Evolutionary conservation across 139 green algal species (phyloP).

Genomic region (Marvania coccoides): DNA sequence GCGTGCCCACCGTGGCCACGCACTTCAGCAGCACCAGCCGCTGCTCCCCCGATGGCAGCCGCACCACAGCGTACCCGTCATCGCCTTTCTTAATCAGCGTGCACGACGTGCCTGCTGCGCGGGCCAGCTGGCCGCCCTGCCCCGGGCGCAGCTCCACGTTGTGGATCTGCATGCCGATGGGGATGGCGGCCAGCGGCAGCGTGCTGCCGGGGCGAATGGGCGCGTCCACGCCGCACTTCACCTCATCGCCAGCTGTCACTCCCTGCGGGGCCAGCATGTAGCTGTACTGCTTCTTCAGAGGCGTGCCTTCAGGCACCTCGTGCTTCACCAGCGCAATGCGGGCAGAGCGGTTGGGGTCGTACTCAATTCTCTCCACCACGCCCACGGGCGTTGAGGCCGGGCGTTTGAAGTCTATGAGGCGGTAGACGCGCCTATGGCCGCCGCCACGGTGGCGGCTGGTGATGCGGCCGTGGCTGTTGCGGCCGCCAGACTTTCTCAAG

Average conservation of each 20-base stretch:
- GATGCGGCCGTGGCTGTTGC: conserved; percentile 63
- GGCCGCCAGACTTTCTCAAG: conserved; percentile 52
- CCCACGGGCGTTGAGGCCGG: conserved; percentile 1
- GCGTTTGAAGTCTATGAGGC: conserved; percentile 63
- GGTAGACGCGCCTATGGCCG: conserved; percentile 61
- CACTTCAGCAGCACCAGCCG: conserved; percentile 61
- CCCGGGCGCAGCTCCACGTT: conserved; percentile 83
- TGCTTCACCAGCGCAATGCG: conserved; percentile 82
- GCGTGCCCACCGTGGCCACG: conserved; percentile 76
- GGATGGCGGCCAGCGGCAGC: conserved; percentile 60
- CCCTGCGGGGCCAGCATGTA: conserved; percentile 78
- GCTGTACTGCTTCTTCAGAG: conserved; percentile 14
- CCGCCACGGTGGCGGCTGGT: conserved; percentile 67
- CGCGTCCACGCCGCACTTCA: conserved; percentile 41
- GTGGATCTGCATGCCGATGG: conserved; percentile 61
- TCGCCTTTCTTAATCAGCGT: conserved; percentile 54
- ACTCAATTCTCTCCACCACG: conserved; percentile 81
- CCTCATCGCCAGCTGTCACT: conserved; percentile 47
- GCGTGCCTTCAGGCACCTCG: background rate
- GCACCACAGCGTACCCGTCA: conserved; percentile 63
- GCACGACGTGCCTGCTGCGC: conserved; percentile 63
- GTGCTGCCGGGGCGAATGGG: conserved; percentile 66
- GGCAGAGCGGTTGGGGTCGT: conserved; percentile 85
- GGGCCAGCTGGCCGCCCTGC: conserved; percentile 62
- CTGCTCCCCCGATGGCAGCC: conserved; percentile 80